Evolutionary conservation across 805 yeast genomes (phyloP).

Genomic region (Nakazawaea siamensis): DNA sequence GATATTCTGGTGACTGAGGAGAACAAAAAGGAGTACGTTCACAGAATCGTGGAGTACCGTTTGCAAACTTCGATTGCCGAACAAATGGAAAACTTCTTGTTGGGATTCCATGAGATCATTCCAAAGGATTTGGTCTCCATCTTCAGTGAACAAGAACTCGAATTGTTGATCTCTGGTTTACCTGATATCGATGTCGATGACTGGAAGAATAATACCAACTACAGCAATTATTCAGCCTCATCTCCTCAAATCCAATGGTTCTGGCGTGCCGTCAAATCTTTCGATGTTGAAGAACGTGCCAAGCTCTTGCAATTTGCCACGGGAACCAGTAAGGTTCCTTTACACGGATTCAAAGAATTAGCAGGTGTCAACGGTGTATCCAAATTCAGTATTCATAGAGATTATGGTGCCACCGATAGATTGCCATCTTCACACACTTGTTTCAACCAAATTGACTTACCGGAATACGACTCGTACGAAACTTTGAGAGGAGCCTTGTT

Average conservation of each 20-base stretch:
- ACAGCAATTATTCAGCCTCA: constrained; percentile 73
- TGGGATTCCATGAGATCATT: constrained; percentile 86
- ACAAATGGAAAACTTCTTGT: constrained; percentile 77
- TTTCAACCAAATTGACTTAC: constrained; percentile 89
- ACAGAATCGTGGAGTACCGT: constrained; percentile 78
- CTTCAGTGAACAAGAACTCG: constrained; percentile 94
- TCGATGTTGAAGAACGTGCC: constrained; percentile 91
- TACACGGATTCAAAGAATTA: constrained; percentile 85
- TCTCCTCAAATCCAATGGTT: constrained; percentile 92
- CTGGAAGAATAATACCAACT: constrained; percentile 82
- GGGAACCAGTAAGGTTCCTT: constrained; percentile 94
- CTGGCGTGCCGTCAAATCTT: constrained; percentile 95
- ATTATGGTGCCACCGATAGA: constrained; percentile 76
- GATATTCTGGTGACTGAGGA: constrained; percentile 82
- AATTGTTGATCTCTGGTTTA: constrained; percentile 83
- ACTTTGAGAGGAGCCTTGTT: constrained; percentile 72
- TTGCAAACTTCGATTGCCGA: constrained; percentile 75
- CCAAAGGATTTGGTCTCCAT: constrained; percentile 76
- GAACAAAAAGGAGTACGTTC: constrained; percentile 85
- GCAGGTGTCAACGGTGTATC: constrained; percentile 82
- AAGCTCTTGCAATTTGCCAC: constrained; percentile 92
- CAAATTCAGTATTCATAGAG: constrained; percentile 84
- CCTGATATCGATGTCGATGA: constrained; percentile 96
- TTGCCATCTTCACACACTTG: constrained; percentile 96
- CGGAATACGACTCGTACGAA: constrained; percentile 87